Conservation (phyloP, 2,329 filamentous ascomycete species). For the Ophiocordyceps robertsii region DNA sequence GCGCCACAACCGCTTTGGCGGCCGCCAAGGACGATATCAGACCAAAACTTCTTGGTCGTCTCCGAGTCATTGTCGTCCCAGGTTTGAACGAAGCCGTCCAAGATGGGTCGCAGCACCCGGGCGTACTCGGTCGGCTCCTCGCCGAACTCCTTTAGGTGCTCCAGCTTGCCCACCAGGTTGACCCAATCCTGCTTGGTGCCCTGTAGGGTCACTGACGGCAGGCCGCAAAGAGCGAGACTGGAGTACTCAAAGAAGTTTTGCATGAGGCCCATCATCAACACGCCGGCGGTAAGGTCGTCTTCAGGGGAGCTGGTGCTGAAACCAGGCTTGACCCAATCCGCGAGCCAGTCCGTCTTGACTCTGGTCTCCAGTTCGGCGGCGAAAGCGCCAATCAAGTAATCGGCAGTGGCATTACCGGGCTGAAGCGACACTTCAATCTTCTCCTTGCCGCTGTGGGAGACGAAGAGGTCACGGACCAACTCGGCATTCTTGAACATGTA, state of each 20-base stretch:
- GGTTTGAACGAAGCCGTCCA: slow-evolving; percentile 27
- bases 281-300: slow-evolving; percentile 25
- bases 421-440: slow-evolving; percentile 19
- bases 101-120: slow-evolving; percentile 26
- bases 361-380: slow-evolving; percentile 25
- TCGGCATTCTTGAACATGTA: slow-evolving; percentile 35
- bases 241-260: slow-evolving; percentile 24
- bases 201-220: slow-evolving; percentile 27
- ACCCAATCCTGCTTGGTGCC: slow-evolving; percentile 26
- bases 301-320: slow-evolving; percentile 26
- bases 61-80: slow-evolving; percentile 24
- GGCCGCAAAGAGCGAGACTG: slow-evolving; percentile 24
- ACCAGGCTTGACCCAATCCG: slow-evolving; percentile 26
- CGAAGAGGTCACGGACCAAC: slow-evolving; percentile 29
- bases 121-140: slow-evolving; percentile 25
- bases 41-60: slow-evolving; percentile 27
- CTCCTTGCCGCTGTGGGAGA: slow-evolving; percentile 27
- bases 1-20: slow-evolving; percentile 14
- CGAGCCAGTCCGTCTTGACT: slow-evolving; percentile 26
- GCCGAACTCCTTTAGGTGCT: slow-evolving; percentile 29
- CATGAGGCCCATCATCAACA: slow-evolving; percentile 31
- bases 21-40: slow-evolving; percentile 23
- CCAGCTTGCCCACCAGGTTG: slow-evolving; percentile 24
- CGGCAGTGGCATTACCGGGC: too few relatives aligned
- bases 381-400: slow-evolving; percentile 17